A percentile compares a stretch with the other conserved stretches of the same genome.
These are phyloP conservation scores for Solanum etuberosum DNA, from an alignment of 257 asterid genomes.

Conservation along the genomic window DNA sequence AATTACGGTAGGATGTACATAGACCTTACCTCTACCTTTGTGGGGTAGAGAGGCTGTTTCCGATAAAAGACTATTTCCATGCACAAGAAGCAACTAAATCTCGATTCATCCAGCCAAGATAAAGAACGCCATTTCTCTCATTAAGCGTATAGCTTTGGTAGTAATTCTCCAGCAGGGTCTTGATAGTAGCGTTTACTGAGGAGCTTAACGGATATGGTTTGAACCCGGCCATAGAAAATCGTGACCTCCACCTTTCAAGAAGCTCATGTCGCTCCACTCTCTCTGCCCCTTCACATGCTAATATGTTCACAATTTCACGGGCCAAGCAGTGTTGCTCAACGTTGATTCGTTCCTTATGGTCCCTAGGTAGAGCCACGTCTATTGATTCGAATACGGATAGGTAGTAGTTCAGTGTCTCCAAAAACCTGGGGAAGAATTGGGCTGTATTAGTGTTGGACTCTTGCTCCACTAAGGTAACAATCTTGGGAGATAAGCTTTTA, in stretches of 20 bases:
- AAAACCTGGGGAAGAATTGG: conserved; percentile 16
- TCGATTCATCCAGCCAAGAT: conserved; percentile 17
- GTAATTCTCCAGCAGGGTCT: conserved; percentile 11
- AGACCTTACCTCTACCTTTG: not conserved
- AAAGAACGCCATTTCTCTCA: conserved; percentile 11
- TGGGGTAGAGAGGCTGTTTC: not conserved
- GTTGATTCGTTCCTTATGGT: conserved; percentile 18
- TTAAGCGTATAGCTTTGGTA: conserved; percentile 6
- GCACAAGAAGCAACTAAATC: conserved; percentile 11
- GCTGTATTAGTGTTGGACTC: conserved; percentile 16
- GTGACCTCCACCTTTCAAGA: conserved; percentile 13
- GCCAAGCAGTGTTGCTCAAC: conserved; percentile 26
- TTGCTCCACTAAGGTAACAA: conserved; percentile 21
- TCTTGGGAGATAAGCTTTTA: conserved; percentile 17
- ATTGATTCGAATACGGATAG: conserved; percentile 18
- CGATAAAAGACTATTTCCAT: not conserved
- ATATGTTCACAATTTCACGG: conserved; percentile 19
- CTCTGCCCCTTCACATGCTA: conserved; percentile 23
- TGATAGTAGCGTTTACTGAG: conserved; percentile 15
- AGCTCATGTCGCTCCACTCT: conserved; percentile 25
- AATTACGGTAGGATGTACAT: not conserved
- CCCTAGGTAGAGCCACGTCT: conserved; percentile 24
- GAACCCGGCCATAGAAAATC: conserved; percentile 20
- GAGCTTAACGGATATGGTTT: conserved; percentile 15
- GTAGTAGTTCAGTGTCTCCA: conserved; percentile 16